These are phyloP conservation scores for Suillus paluster DNA, from an alignment of 768 basidiomycete species.

Conservation along the genomic window DNA sequence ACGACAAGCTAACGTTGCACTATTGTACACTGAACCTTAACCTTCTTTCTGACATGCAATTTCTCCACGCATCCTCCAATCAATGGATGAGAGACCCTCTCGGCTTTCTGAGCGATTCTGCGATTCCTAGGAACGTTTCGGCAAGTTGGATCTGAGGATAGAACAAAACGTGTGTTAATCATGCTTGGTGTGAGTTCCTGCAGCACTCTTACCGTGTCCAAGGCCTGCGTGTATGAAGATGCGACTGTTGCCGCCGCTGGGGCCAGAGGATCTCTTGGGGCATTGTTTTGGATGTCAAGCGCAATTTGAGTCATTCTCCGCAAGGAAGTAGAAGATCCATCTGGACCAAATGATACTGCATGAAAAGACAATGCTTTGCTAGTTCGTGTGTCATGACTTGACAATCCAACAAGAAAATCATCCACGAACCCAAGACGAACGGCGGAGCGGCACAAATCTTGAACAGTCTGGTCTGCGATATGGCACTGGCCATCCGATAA, in stretches of 20 bases:
- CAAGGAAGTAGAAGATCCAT: constrained; percentile 29
- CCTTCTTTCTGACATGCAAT: no score
- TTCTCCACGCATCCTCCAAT: background rate
- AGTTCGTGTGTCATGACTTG: constrained; percentile 1
- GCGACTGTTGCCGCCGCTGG: constrained; percentile 37
- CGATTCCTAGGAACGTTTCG: constrained; percentile 60
- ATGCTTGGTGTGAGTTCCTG: background rate
- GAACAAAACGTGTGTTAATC: background rate
- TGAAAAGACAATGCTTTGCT: constrained; percentile 65
- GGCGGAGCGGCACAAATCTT: constrained; percentile 47
- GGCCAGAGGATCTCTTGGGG: constrained; percentile 43
- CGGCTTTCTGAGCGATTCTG: constrained; percentile 60
- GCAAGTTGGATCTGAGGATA: constrained; percentile 52
- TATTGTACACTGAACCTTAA: no score
- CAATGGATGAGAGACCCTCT: constrained; percentile 51
- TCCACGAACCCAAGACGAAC: constrained; percentile 48
- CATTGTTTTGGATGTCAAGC: constrained; percentile 46
- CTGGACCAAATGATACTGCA: constrained; percentile 55
- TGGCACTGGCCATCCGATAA: constrained; percentile 56
- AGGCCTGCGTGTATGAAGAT: constrained; percentile 54
- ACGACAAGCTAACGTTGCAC: no score
- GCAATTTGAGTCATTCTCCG: constrained; percentile 60
- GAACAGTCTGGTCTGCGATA: constrained; percentile 42
- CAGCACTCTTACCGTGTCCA: constrained; percentile 49
- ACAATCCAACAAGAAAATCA: background rate